Evolutionary conservation across 306 rosid genomes (phyloP), one percentile per base, ranked within the genome.

Genomic region (Lathyrus sativus): DNA sequence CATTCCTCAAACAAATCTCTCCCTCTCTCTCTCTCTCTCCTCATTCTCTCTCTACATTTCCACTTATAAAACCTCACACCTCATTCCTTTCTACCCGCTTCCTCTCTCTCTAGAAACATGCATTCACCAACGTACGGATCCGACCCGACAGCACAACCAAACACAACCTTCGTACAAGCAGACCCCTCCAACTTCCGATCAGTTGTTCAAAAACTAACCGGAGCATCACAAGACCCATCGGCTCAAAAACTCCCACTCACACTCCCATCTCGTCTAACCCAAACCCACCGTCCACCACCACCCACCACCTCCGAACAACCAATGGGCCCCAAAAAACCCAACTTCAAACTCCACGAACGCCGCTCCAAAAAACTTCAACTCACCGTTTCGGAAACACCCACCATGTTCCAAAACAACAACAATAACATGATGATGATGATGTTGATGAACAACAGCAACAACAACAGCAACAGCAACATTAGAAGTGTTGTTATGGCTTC

Each of bases 291-390:
- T 14, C 75, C 3, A 3, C 18, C 6, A 18, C 67, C 49, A 11
- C 4, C 81, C 11, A 59, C 76, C 2, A 70, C 81, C 55, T 1
- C 67, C 22, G 81, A 82, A 2, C 17, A 14, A 4, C 65, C 82
- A 4, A 70, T 83, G 13, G 85, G 88, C 2, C 89, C 88, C 0
- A 84, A 86, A 11, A 80, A 80, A 19, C 79, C 89, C 0, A 51
- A 77, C 68, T 90, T 81, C 72, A 91, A 91, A 75, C 97, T 93
- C 62, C 98, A 85, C 71, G 98, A 93, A 68, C 91, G 98, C 4
- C 81, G 96, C 33, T 85, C 67, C 38, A 93, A 80, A 80, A 93
- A 88, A 78, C 86, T 90, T 3, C 90, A 87, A 61, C 84, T 91
- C 33, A 73, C 68, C 60, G 70, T 60, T 15, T 45, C 76, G 12